Percentiles rank a stretch among this genome's conserved stretches.
Evolutionary conservation across 2,329 filamentous ascomycete species (phyloP).

Genomic region (Neurospora sp.): DNA sequence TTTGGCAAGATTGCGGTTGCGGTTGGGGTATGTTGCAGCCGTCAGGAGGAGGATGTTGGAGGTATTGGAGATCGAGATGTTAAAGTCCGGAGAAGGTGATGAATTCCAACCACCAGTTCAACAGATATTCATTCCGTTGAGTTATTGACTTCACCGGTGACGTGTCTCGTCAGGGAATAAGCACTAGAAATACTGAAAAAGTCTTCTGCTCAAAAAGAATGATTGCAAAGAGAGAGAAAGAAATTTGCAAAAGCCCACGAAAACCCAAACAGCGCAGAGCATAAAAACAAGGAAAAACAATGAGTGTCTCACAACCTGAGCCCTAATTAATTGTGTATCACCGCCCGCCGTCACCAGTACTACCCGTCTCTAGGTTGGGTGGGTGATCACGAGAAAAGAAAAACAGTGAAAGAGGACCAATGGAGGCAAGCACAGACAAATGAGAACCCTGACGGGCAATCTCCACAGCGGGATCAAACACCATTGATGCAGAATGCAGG

Average conservation of each 20-base stretch:
- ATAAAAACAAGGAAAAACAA: not conserved
- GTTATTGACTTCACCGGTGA: too few relatives aligned
- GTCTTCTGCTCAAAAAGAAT: not conserved
- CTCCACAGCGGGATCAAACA: not conserved
- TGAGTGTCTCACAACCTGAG: not conserved
- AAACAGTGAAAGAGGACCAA: not conserved
- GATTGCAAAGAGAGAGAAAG: not conserved
- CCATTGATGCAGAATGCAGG: not conserved
- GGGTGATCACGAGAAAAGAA: not conserved
- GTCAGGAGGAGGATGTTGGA: not conserved
- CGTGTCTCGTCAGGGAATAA: too few relatives aligned
- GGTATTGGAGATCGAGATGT: not conserved
- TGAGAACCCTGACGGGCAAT: not conserved
- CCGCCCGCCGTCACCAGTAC: not conserved
- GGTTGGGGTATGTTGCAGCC: not conserved
- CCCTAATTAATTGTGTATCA: not conserved
- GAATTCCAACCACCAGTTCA: too few relatives aligned
- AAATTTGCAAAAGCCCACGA: not conserved
- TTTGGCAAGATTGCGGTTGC: not conserved
- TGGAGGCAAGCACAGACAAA: not conserved
- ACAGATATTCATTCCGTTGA: too few relatives aligned
- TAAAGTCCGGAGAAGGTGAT: not conserved
- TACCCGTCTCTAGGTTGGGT: not conserved
- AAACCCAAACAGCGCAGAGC: not conserved
- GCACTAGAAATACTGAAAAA: too few relatives aligned